Evolutionary conservation across 306 rosid genomes (phyloP), one percentile per base, ranked within the genome.

Genomic region (Trifolium dubium): DNA sequence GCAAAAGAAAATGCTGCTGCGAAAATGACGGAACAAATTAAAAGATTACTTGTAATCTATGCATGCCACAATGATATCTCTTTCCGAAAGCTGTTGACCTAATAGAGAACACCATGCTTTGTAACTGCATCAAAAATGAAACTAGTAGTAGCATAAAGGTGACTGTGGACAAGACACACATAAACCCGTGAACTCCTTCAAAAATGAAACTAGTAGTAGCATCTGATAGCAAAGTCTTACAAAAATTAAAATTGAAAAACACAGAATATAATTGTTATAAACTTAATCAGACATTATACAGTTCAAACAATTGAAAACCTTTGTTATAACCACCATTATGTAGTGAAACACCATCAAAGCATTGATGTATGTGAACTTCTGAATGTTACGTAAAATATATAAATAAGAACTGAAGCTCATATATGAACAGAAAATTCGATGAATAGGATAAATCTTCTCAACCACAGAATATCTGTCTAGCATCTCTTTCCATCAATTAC

Each of bases 51-150:
- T 86, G 89, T 93, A 93, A 83, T 93, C 98, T 64, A 93, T 88
- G 87, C 97, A 93, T 35, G 98, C 97, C 77, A 93, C 97, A 64
- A 93, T 86, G 79, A 93, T 86, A 84, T 84, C 97, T 80, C 97
- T 85, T 59, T 93, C 97, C n/a, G 97, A 79, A 82, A 91, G 85
- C 67, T 93, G 97, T 41, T 82, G 89, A 51, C 98, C 98, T 81
- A 93, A 87, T 68, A 93, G 98, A 80, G 88, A 83, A 50, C 98
- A 97, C 97, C 96, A 91, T 83, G 97, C 97, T 88, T 91, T 93
- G 82, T 93, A 85, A 68, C 98, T n/a, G n/a, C n/a, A n/a, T n/a
- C n/a, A n/a, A n/a, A n/a, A n/a, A n/a, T n/a, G n/a, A n/a, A n/a
- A n/a, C n/a, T n/a, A n/a, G n/a, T n/a, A n/a, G n/a, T n/a, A n/a